Percentiles rank a stretch among this genome's conserved stretches.
These are phyloP conservation scores for Zymoseptoria brevis DNA, from an alignment of 2,329 filamentous ascomycete species.

Conservation along the genomic window DNA sequence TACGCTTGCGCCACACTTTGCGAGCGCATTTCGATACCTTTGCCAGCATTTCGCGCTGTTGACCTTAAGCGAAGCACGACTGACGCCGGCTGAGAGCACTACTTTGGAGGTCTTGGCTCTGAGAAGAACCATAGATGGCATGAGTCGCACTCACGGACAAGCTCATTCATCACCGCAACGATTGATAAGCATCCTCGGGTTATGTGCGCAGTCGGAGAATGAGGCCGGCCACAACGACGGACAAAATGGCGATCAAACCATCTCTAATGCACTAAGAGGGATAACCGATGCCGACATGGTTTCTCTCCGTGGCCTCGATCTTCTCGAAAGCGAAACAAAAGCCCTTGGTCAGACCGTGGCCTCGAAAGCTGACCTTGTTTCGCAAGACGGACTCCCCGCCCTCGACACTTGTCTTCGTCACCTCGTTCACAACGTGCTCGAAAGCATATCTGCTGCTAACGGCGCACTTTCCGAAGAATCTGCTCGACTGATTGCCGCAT, in stretches of 20 bases:
- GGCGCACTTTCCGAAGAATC: not conserved
- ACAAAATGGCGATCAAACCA: not conserved
- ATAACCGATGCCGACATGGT: constrained; percentile 27
- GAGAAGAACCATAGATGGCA: constrained; percentile 2
- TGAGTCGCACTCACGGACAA: not conserved
- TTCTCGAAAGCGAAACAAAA: constrained; percentile 35
- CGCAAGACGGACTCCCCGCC: constrained; percentile 23
- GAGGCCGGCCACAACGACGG: not conserved
- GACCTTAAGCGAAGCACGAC: not conserved
- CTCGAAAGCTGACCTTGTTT: constrained; percentile 29
- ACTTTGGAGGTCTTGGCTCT: constrained; percentile 13
- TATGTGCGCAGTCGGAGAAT: not conserved
- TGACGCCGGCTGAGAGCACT: constrained; percentile 2
- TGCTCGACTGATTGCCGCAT: not conserved
- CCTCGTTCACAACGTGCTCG: constrained; percentile 24
- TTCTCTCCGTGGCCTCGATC: constrained; percentile 32
- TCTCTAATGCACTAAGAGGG: constrained; percentile 1
- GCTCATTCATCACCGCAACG: not conserved
- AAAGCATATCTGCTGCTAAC: constrained; percentile 19
- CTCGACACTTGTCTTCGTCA: constrained; percentile 25
- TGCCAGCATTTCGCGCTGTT: constrained; percentile 31
- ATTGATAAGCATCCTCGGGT: constrained; percentile 6
- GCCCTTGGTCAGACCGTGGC: constrained; percentile 32
- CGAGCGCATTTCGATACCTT: constrained; percentile 39
- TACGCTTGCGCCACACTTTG: constrained; percentile 35